These are phyloP conservation scores for Arthromyces matolae DNA, from an alignment of 768 basidiomycete species.

Conservation along the genomic window DNA sequence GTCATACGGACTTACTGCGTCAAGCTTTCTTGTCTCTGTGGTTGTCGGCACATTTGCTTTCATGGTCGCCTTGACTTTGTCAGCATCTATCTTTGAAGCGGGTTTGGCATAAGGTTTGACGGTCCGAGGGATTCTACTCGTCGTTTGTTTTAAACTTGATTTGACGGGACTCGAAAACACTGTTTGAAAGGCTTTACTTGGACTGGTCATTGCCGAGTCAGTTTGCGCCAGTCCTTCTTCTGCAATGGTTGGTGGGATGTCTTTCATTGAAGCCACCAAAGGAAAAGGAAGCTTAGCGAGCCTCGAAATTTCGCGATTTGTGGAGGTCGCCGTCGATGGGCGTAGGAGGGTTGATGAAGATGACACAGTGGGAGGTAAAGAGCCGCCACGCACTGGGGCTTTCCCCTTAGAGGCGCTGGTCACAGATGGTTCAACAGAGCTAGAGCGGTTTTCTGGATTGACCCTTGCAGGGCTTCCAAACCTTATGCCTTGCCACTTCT, in stretches of 20 bases:
- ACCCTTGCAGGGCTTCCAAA: slow-evolving; percentile 27
- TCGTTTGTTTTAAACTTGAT: slow-evolving; percentile 47
- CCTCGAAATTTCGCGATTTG: slow-evolving; percentile 3
- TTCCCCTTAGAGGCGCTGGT: slow-evolving; percentile 14
- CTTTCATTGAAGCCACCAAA: slow-evolving; percentile 20
- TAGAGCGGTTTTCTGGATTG: slow-evolving; percentile 24
- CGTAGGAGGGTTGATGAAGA: background rate
- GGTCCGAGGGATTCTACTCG: slow-evolving; percentile 61
- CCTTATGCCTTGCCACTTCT: slow-evolving; percentile 22
- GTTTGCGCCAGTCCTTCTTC: slow-evolving; percentile 26
- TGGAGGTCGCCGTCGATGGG: background rate
- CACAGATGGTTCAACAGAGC: slow-evolving; percentile 25
- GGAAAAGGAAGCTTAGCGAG: slow-evolving; percentile 33
- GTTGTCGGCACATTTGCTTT: slow-evolving; percentile 20
- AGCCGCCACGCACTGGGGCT: slow-evolving; percentile 4
- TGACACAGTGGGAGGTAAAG: slow-evolving; percentile 9
- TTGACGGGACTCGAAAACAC: slow-evolving; percentile 31
- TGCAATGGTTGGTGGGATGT: slow-evolving; percentile 21
- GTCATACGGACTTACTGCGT: background rate
- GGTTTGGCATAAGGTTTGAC: slow-evolving; percentile 57
- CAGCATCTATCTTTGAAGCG: slow-evolving; percentile 7
- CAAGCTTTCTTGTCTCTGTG: slow-evolving; percentile 14
- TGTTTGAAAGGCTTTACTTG: slow-evolving; percentile 19
- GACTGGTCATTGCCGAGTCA: slow-evolving; percentile 2
- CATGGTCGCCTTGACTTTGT: slow-evolving; percentile 11